Conservation (phyloP, 805 yeast species). For the Priceomyces carsonii region DNA sequence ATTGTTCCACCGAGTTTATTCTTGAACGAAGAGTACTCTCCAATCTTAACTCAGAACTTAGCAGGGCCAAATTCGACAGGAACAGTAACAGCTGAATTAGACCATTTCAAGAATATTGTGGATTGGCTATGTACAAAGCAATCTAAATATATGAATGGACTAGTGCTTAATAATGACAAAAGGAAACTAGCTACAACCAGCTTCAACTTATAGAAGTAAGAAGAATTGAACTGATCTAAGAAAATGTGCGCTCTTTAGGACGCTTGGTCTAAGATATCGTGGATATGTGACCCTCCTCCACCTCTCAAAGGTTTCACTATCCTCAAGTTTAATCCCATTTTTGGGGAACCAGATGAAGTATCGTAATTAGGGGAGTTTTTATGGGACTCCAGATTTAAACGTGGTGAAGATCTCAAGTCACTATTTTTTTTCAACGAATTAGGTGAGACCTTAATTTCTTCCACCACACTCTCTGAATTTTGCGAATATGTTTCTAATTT, state of each 20-base stretch:
- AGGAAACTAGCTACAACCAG: too few relatives aligned
- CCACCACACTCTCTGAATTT: not conserved
- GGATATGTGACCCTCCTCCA: constrained; percentile 56
- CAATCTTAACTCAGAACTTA: constrained; percentile 54
- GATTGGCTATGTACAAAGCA: constrained; percentile 55
- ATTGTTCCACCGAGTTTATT: constrained; percentile 68
- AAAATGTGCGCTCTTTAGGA: too few relatives aligned
- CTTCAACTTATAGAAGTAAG: too few relatives aligned
- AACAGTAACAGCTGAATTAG: constrained; percentile 55
- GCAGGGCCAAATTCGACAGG: constrained; percentile 50
- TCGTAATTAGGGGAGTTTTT: constrained; percentile 1
- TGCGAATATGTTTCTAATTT: constrained; percentile 6
- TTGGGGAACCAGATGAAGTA: constrained; percentile 22
- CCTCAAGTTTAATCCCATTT: constrained; percentile 53
- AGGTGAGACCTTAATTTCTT: not conserved
- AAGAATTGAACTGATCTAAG: too few relatives aligned
- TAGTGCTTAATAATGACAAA: constrained; percentile 61
- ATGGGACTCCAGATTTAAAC: not conserved
- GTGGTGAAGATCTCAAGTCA: constrained; percentile 1
- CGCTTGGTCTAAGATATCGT: too few relatives aligned
- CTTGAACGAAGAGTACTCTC: too few relatives aligned
- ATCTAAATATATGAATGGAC: constrained; percentile 60
- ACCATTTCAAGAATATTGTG: constrained; percentile 50
- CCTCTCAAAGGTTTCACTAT: constrained; percentile 67
- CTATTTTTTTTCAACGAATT: not conserved